phyloP scores from a whole-genome alignment of 768 basidiomycete species.

The Mycena amicta region DNA sequence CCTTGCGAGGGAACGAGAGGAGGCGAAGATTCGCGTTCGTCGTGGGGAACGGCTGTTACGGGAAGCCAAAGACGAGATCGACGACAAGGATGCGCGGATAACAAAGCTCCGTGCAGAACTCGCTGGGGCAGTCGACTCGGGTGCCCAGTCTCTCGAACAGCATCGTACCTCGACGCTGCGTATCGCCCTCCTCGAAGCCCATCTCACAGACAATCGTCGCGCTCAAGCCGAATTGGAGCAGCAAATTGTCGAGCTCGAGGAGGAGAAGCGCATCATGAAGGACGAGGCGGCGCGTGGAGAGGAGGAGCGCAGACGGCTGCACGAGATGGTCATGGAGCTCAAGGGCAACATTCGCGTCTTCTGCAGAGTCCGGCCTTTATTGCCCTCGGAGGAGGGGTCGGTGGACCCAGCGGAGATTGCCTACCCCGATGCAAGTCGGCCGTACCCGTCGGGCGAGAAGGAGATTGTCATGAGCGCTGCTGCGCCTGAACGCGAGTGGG shows the following conservation, averaged over 20 bases:
- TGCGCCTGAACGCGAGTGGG: slow-evolving; percentile 63
- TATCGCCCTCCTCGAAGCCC: slow-evolving; percentile 54
- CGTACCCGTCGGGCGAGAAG: slow-evolving; percentile 54
- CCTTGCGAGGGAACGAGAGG: slow-evolving; percentile 56
- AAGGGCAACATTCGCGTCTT: slow-evolving; percentile 95
- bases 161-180: slow-evolving; percentile 33
- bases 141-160: slow-evolving; percentile 12
- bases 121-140: slow-evolving; percentile 46
- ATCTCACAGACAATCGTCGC: slow-evolving; percentile 55
- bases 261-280: slow-evolving; percentile 62
- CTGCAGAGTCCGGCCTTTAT: slow-evolving; percentile 81
- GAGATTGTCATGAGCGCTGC: slow-evolving; percentile 85
- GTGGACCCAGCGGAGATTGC: slow-evolving; percentile 46
- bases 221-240: slow-evolving; percentile 60
- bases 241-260: slow-evolving; percentile 58
- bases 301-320: slow-evolving; percentile 76
- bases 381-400: slow-evolving; percentile 48
- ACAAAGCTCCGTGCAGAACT: slow-evolving; percentile 36
- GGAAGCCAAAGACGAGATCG: slow-evolving; percentile 70
- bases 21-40: slow-evolving; percentile 63
- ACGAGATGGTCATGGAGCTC: slow-evolving; percentile 92
- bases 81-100: slow-evolving; percentile 50
- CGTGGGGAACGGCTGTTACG: slow-evolving; percentile 70
- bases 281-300: slow-evolving; percentile 77
- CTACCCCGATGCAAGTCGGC: slow-evolving; percentile 64